phyloP scores from a whole-genome alignment of 108 stramenopile genomes.

The Cyclotella sp. region DNA sequence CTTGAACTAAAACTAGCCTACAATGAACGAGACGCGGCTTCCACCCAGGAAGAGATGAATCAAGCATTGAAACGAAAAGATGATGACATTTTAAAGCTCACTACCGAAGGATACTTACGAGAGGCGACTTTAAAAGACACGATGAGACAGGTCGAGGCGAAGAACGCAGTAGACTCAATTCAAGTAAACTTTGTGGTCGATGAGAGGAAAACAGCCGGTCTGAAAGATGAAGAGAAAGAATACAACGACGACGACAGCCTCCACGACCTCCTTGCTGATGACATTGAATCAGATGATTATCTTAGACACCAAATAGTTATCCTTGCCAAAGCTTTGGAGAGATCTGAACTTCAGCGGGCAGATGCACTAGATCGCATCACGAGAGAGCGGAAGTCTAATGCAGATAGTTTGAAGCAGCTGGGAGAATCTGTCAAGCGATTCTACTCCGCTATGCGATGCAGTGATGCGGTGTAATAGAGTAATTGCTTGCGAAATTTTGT shows the following conservation, averaged over 20 bases:
- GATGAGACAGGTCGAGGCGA: slow-evolving; percentile 26
- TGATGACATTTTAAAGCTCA: slow-evolving; percentile 41
- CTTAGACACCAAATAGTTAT: slow-evolving; percentile 66
- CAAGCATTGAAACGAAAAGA: slow-evolving; percentile 45
- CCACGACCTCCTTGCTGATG: slow-evolving; percentile 43
- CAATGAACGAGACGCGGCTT: slow-evolving; percentile 45
- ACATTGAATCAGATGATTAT: slow-evolving; percentile 54
- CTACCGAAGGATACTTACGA: slow-evolving; percentile 10
- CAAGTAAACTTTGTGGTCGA: slow-evolving; percentile 1
- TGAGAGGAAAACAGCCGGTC: slow-evolving; percentile 7
- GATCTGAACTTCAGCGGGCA: slow-evolving; percentile 70
- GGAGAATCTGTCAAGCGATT: slow-evolving; percentile 77
- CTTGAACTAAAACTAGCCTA: slow-evolving; percentile 51
- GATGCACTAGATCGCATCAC: slow-evolving; percentile 71
- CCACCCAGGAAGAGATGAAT: slow-evolving; percentile 38
- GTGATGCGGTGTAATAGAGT: slow-evolving; percentile 4
- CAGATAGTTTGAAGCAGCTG: slow-evolving; percentile 65
- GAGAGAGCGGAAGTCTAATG: slow-evolving; percentile 67
- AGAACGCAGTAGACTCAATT: slow-evolving; percentile 27
- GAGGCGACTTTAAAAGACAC: slow-evolving; percentile 35
- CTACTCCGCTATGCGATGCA: slow-evolving; percentile 67
- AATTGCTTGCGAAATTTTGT: not conserved
- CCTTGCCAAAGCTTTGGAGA: slow-evolving; percentile 71
- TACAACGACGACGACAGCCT: slow-evolving; percentile 38
- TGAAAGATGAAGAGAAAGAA: slow-evolving; percentile 53